These are phyloP conservation scores for Termitomyces sp. DNA, from an alignment of 768 basidiomycete genomes.

Conservation along the genomic window DNA sequence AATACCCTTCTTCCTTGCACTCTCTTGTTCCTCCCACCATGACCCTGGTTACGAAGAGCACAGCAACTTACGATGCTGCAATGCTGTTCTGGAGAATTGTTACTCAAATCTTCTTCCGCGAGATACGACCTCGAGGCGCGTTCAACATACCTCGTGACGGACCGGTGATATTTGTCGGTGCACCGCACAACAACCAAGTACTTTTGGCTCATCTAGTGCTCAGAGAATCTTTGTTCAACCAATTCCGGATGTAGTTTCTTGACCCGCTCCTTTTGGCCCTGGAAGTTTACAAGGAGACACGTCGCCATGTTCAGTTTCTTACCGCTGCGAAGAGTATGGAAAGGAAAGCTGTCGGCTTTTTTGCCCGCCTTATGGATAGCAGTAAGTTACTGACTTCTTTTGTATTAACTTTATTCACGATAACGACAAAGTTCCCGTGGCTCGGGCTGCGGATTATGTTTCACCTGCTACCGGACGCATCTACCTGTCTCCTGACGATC, in stretches of 20 bases:
- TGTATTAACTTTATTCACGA: constrained; percentile 1
- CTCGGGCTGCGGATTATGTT: constrained; percentile 86
- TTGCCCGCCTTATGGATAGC: constrained; percentile 80
- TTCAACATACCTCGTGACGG: constrained; percentile 92
- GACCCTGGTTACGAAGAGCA: constrained; percentile 19
- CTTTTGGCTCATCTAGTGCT: constrained; percentile 13
- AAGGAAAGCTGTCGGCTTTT: constrained; percentile 74
- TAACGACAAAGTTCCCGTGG: constrained; percentile 74
- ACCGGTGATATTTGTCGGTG: constrained; percentile 90
- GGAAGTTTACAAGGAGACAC: constrained; percentile 83
- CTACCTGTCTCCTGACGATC: constrained; percentile 69
- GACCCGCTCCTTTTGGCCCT: constrained; percentile 85
- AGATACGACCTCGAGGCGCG: constrained; percentile 90
- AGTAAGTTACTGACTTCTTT: constrained; percentile 50
- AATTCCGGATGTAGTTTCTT: constrained; percentile 63
- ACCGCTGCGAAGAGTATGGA: constrained; percentile 90
- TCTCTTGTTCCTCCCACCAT: constrained; percentile 18
- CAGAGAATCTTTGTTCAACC: constrained; percentile 12
- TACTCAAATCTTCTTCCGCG: constrained; percentile 94
- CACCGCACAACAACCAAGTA: constrained; percentile 91
- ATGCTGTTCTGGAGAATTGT: constrained; percentile 84
- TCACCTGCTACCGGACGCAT: constrained; percentile 73
- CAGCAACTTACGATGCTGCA: constrained; percentile 63
- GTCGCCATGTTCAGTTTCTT: constrained; percentile 80
- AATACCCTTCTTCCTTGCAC: neutral